These are phyloP conservation scores for Fraxinus sp. DNA, from an alignment of 305 asterid genomes.

Conservation along the genomic window DNA sequence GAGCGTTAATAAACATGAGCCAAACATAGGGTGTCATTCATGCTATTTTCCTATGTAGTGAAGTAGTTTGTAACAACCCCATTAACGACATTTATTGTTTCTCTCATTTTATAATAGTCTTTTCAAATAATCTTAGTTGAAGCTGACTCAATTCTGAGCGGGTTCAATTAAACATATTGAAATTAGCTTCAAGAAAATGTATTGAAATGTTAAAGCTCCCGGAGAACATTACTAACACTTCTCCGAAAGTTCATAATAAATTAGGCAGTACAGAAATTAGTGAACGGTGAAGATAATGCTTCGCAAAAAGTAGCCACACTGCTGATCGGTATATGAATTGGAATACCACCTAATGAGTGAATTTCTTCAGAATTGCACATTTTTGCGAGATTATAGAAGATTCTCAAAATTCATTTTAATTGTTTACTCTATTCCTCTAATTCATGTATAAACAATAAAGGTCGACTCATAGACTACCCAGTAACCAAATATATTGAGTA, in stretches of 20 bases:
- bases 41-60: background rate
- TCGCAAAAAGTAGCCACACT: background rate
- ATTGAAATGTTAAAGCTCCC: background rate
- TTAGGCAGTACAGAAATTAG: background rate
- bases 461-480: background rate
- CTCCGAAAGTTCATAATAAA: background rate
- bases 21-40: background rate
- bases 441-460: background rate
- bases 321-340: background rate
- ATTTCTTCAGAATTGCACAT: background rate
- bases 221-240: background rate
- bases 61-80: background rate
- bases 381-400: background rate
- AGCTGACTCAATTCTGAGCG: background rate
- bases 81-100: background rate
- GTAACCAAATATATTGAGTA: background rate
- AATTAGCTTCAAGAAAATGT: background rate
- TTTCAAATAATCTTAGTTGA: background rate
- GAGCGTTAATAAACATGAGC: background rate
- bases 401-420: background rate
- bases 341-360: background rate
- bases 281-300: background rate
- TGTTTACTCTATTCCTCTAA: background rate
- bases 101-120: background rate
- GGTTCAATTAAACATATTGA: background rate